Percentiles rank a stretch among this genome's conserved stretches.
Conservation (phyloP, 176 grass and related monocot species). For the Aegilops bicornis region DNA sequence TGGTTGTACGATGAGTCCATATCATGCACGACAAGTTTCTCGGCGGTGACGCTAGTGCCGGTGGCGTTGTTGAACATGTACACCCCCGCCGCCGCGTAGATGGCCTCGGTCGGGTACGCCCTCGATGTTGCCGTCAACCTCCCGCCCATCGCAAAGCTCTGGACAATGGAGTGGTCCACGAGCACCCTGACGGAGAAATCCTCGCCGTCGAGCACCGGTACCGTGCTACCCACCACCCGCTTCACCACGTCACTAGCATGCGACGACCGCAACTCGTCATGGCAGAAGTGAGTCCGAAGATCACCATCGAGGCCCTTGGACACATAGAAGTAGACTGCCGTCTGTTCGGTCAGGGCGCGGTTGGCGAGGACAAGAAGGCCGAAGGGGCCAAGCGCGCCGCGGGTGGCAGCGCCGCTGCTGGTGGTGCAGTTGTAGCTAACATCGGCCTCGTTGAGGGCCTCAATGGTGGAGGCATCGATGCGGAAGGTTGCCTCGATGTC, state of each 20-base stretch:
- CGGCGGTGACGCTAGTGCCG: slow-evolving; percentile 11
- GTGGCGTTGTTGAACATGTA: slow-evolving; percentile 73
- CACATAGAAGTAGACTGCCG: slow-evolving; percentile 60
- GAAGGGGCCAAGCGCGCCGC: slow-evolving; percentile 53
- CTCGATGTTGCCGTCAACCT: slow-evolving; percentile 56
- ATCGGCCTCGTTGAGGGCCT: slow-evolving; percentile 7
- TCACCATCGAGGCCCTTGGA: slow-evolving; percentile 34
- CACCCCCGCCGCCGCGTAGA: slow-evolving; percentile 37
- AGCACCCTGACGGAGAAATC: slow-evolving; percentile 44
- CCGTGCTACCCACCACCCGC: slow-evolving; percentile 46
- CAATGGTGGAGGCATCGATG: slow-evolving; percentile 8
- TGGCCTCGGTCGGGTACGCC: slow-evolving; percentile 54
- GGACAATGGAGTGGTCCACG: slow-evolving; percentile 66
- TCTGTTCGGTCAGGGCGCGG: slow-evolving; percentile 28
- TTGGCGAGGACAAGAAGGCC: slow-evolving; percentile 53
- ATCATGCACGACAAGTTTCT: slow-evolving; percentile 40
- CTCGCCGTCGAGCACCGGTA: slow-evolving; percentile 50
- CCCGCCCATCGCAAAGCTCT: slow-evolving; percentile 56
- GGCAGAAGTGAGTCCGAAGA: slow-evolving; percentile 53
- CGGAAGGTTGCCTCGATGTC: slow-evolving; percentile 55
- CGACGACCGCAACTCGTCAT: slow-evolving; percentile 53
- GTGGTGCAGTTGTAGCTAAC: slow-evolving; percentile 47
- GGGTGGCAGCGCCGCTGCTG: slow-evolving; percentile 31
- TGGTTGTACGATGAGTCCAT: slow-evolving; percentile 50
- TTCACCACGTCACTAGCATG: slow-evolving; percentile 49